Conservation (phyloP, 1,139 yeast genomes). For the Scheffersomyces illinoinensis region DNA sequence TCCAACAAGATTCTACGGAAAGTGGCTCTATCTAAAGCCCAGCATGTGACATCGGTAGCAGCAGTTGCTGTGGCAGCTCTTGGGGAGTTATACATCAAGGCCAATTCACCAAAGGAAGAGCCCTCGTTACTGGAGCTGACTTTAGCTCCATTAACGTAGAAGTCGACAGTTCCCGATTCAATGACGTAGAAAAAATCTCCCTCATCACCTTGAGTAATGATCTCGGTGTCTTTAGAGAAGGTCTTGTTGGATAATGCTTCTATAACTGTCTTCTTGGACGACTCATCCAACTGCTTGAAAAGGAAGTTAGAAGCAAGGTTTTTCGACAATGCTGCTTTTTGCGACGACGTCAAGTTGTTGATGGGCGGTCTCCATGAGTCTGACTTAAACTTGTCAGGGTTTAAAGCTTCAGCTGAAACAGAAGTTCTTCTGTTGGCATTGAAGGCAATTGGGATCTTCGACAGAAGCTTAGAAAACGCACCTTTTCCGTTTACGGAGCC, state of each 20-base stretch:
- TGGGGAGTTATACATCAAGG: constrained; percentile 96
- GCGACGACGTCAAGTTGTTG: constrained; percentile 63
- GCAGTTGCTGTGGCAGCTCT: constrained; percentile 95
- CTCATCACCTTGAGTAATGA: constrained; percentile 92
- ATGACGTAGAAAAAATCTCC: constrained; percentile 93
- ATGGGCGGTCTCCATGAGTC: constrained; percentile 77
- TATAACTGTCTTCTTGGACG: constrained; percentile 73
- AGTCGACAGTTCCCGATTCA: constrained; percentile 83
- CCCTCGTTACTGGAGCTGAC: constrained; percentile 82
- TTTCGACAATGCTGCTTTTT: constrained; percentile 65
- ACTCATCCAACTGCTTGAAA: constrained; percentile 74
- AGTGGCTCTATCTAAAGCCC: constrained; percentile 94
- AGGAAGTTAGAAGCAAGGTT: constrained; percentile 80
- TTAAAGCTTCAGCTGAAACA: constrained; percentile 78
- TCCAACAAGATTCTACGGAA: constrained; percentile 90
- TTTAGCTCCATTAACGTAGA: constrained; percentile 68
- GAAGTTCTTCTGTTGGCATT: constrained; percentile 85
- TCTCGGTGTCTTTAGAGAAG: constrained; percentile 59
- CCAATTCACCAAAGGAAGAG: constrained; percentile 93
- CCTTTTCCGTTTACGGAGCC: constrained; percentile 7
- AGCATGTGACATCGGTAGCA: constrained; percentile 60
- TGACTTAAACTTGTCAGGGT: constrained; percentile 54
- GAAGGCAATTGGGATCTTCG: constrained; percentile 55
- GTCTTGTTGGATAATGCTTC: constrained; percentile 76
- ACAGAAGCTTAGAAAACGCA: constrained; percentile 13